Conservation (phyloP, 495 filamentous ascomycete species). For the Penicillium argentinense region DNA sequence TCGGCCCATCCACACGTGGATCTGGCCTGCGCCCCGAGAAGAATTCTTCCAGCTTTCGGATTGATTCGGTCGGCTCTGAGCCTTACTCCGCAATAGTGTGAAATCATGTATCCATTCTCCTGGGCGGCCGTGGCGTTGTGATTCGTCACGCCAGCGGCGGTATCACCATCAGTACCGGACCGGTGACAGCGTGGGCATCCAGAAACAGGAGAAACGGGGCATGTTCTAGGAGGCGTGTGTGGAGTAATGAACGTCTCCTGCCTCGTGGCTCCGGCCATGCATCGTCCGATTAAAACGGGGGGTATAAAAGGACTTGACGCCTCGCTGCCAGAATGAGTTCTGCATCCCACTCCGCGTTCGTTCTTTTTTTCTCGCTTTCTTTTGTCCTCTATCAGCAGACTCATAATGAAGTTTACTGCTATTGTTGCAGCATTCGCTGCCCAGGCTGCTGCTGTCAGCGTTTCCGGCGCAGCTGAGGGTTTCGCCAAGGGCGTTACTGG, state of each 20-base stretch:
- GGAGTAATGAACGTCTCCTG: not conserved
- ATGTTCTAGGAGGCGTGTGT: not conserved
- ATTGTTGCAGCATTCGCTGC: constrained; percentile 23
- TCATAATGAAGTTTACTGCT: constrained; percentile 20
- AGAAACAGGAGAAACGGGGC: constrained; percentile 4
- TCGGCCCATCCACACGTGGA: not conserved
- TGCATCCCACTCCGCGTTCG: not conserved
- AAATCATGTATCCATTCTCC: not conserved
- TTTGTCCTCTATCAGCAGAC: constrained; percentile 1
- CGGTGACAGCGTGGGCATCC: constrained; percentile 3
- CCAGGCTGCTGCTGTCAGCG: constrained; percentile 30
- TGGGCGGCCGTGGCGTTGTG: not conserved
- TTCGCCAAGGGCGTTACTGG: constrained; percentile 43
- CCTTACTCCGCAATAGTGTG: not conserved
- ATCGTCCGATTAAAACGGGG: not conserved
- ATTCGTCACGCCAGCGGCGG: constrained; percentile 3
- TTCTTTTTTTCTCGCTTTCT: constrained; percentile 3
- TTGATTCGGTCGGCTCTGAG: not conserved
- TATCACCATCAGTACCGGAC: not conserved
- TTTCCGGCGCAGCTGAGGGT: constrained; percentile 40
- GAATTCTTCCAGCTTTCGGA: not conserved
- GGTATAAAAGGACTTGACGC: constrained; percentile 2
- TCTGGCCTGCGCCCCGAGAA: no score
- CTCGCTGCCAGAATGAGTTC: not conserved
- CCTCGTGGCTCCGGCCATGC: not conserved